Percentiles rank a stretch among this genome's conserved stretches.
These are phyloP conservation scores for Colletotrichum karsti DNA, from an alignment of 2,329 filamentous ascomycete genomes.

Conservation along the genomic window DNA sequence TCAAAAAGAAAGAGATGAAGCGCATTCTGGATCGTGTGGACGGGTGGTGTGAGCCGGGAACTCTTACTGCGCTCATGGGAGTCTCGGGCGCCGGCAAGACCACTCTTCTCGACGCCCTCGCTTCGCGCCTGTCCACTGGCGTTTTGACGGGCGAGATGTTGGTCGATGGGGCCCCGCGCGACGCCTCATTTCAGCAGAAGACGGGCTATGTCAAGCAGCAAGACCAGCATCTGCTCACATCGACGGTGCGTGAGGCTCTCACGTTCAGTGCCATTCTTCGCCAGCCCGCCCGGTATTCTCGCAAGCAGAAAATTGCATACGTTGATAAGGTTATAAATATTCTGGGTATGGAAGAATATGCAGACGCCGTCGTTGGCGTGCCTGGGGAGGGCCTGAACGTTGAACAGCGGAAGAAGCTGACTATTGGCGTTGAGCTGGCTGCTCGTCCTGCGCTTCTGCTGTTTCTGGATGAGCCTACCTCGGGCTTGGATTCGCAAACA, in stretches of 20 bases:
- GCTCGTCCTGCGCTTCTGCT: conserved; percentile 77
- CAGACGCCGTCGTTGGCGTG: conserved; percentile 74
- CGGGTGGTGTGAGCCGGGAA: conserved; percentile 80
- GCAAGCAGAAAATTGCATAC: conserved; percentile 35
- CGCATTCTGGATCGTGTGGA: conserved; percentile 76
- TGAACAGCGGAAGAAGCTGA: conserved; percentile 65
- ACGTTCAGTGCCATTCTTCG: conserved; percentile 74
- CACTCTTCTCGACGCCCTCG: conserved; percentile 77
- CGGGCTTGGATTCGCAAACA: conserved; percentile 78
- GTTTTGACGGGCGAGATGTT: conserved; percentile 76
- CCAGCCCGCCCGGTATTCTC: conserved; percentile 65
- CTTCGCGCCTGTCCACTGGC: conserved; percentile 77
- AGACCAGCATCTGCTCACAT: conserved; percentile 73
- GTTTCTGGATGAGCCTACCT: conserved; percentile 82
- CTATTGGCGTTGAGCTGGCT: conserved; percentile 81
- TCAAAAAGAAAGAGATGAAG: conserved; percentile 66
- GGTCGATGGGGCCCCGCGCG: conserved; percentile 71
- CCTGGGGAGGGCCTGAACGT: conserved; percentile 64
- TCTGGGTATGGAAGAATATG: conserved; percentile 65
- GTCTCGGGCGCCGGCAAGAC: conserved; percentile 81
- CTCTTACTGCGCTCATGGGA: conserved; percentile 77
- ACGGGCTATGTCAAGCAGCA: conserved; percentile 79
- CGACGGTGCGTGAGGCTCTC: conserved; percentile 74
- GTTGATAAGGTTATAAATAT: conserved; percentile 40
- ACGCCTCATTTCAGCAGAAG: conserved; percentile 74